Evolutionary conservation across 108 stramenopile species (phyloP).

Genomic region (Skeletonema costatum): DNA sequence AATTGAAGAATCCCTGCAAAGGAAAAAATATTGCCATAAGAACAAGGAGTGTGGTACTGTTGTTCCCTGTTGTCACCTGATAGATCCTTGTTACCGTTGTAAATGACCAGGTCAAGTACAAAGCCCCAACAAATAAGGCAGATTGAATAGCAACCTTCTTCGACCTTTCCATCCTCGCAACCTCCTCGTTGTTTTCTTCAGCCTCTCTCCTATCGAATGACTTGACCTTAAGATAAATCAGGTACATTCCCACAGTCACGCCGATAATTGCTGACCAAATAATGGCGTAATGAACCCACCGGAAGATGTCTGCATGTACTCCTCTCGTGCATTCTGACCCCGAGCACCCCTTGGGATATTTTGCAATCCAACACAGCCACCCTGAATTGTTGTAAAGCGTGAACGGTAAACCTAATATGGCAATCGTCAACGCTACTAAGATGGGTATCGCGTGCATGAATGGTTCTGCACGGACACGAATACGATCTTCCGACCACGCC

Average conservation of each 20-base stretch:
- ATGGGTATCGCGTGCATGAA: slow-evolving; percentile 30
- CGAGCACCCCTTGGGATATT: slow-evolving; percentile 22
- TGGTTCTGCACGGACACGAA: slow-evolving; percentile 17
- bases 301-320: slow-evolving; percentile 25
- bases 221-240: slow-evolving; percentile 35
- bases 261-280: slow-evolving; percentile 44
- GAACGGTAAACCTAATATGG: slow-evolving; percentile 30
- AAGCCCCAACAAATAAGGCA: slow-evolving; percentile 39
- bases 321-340: slow-evolving; percentile 23
- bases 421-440: slow-evolving; percentile 25
- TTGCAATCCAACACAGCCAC: slow-evolving; percentile 46
- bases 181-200: slow-evolving; percentile 13
- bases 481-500: slow-evolving; percentile 31
- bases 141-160: slow-evolving; percentile 44
- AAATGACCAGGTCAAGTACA: slow-evolving; percentile 51
- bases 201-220: slow-evolving; percentile 5
- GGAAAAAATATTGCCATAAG: slow-evolving; percentile 55
- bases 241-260: slow-evolving; percentile 37
- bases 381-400: slow-evolving; percentile 46
- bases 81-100: slow-evolving; percentile 46
- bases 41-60: slow-evolving; percentile 37
- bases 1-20: slow-evolving; percentile 64
- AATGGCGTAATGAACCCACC: slow-evolving; percentile 40
- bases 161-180: slow-evolving; percentile 15
- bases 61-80: slow-evolving; percentile 21